Evolutionary conservation across 345 rosid species (phyloP), one percentile per base, ranked within the genome.

Genomic region (Aethionema arabicum): DNA sequence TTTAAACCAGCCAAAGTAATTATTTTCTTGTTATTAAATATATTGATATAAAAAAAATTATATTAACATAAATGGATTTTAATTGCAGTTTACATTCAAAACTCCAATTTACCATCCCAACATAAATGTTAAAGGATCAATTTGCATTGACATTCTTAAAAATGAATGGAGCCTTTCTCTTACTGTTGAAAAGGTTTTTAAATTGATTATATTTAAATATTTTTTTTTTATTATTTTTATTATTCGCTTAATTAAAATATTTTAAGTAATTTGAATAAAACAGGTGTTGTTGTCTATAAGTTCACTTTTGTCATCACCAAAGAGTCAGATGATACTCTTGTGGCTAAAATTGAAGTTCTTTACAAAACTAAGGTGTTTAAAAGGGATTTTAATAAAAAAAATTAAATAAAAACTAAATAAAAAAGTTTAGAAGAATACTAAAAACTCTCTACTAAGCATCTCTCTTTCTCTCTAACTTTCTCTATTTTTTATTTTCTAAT

Each of bases 81-180:
- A 6, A 12, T 29, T 11, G 11, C 14, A 62, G 66, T 62, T 21
- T 32, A 60, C 29, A 8, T 65, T 53, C 36, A n/a, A 14, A n/a
- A 65, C 61, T 7, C 8, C 0, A 7, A 32, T 53, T 15, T 65
- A 65, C 7, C 61, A 64, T 52, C 68, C 68, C 11, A 53, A 53
- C 21, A 65, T 65, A 33, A 33, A 44, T 15, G 3, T 5, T 11
- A 0, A 42, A 40, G 53, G 69, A 15, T 42, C 60, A 4, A 65
- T 65, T n/a, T 65, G 61, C 35, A 36, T 65, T 52, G 69, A 65
- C 35, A 52, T 65, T 40, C 61, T 65, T 36, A 65, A 65, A 16
- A 38, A 42, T 5, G 45, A 65, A 6, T 65, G 69, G 69, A 11
- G 5, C 44, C 69, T 61, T 3, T 6, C 45, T 21, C 59, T 52